Conservation (phyloP, 345 rosid genomes). For the Salix suchowensis region DNA sequence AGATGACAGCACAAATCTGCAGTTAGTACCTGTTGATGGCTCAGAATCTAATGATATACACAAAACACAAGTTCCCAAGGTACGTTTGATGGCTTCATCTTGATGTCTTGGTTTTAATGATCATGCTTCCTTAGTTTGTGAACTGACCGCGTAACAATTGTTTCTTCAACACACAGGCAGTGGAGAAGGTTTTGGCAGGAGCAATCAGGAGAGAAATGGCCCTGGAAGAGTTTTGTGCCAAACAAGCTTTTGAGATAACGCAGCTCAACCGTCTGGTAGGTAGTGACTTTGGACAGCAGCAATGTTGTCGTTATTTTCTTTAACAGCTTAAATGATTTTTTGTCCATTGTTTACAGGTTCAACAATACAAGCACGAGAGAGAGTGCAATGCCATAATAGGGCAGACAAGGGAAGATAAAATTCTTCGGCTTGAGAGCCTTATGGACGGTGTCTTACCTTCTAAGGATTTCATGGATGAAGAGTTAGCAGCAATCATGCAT, state of each 20-base stretch:
- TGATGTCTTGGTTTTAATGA: not conserved
- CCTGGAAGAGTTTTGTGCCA: conserved; percentile 82
- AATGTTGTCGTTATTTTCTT: conserved; percentile 5
- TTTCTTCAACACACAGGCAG: conserved; percentile 55
- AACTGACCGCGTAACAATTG: conserved; percentile 1
- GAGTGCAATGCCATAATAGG: conserved; percentile 91
- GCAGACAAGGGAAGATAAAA: conserved; percentile 88
- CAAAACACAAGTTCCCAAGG: conserved; percentile 76
- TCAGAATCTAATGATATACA: conserved; percentile 54
- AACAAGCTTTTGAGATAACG: conserved; percentile 79
- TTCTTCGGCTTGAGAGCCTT: conserved; percentile 87
- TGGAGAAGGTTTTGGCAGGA: conserved; percentile 91
- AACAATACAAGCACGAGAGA: conserved; percentile 96
- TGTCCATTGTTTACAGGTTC: conserved; percentile 54
- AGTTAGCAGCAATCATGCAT: conserved; percentile 62
- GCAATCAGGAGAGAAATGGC: conserved; percentile 99
- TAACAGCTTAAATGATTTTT: conserved; percentile 4
- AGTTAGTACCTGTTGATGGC: conserved; percentile 54
- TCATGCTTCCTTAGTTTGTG: not conserved
- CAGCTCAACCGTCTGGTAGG: conserved; percentile 92
- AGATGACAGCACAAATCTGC: conserved; percentile 49
- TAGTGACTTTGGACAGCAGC: conserved; percentile 12
- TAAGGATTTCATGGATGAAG: conserved; percentile 85
- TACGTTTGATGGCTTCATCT: conserved; percentile 26
- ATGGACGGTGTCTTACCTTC: conserved; percentile 93